A percentile compares a stretch with the other conserved stretches of the same genome.
Evolutionary conservation across 306 rosid species (phyloP).

Genomic region (Prinsepia uniflora): DNA sequence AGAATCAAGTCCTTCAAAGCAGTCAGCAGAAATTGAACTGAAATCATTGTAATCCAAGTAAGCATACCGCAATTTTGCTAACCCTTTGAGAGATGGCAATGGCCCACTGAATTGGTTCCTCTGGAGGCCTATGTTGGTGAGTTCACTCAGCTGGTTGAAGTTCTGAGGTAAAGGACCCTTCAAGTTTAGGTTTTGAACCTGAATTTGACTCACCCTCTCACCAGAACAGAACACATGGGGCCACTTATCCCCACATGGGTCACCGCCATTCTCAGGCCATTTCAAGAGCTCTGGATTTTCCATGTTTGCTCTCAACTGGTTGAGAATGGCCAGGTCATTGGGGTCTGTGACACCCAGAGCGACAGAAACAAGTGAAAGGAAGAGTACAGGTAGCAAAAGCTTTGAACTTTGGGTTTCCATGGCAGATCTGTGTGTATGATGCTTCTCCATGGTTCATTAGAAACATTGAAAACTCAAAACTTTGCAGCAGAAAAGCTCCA

Average conservation of each 20-base stretch:
- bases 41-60: constrained; percentile 67
- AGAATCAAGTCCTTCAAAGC: constrained; percentile 53
- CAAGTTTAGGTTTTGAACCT: constrained; percentile 55
- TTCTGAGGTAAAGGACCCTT: constrained; percentile 64
- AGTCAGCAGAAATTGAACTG: constrained; percentile 66
- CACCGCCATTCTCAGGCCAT: constrained; percentile 59
- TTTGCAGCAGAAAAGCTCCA: constrained; percentile 22
- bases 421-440: constrained; percentile 24
- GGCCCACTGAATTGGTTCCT: constrained; percentile 60
- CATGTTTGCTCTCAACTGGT: constrained; percentile 49
- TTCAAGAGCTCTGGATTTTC: constrained; percentile 62
- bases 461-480: constrained; percentile 14
- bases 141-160: constrained; percentile 60
- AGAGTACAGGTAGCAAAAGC: constrained; percentile 15
- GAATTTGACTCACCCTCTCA: constrained; percentile 65
- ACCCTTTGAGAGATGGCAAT: constrained; percentile 56
- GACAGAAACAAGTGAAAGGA: constrained; percentile 30
- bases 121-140: constrained; percentile 74
- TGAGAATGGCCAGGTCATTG: constrained; percentile 52
- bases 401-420: constrained; percentile 29
- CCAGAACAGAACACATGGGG: constrained; percentile 52
- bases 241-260: constrained; percentile 80
- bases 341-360: constrained; percentile 51
- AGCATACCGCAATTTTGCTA: constrained; percentile 41
- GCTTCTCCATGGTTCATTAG: constrained; percentile 28